Evolutionary conservation across 441 rosid species (phyloP), one percentile per base, ranked within the genome.

Genomic region (Melastoma candidum): DNA sequence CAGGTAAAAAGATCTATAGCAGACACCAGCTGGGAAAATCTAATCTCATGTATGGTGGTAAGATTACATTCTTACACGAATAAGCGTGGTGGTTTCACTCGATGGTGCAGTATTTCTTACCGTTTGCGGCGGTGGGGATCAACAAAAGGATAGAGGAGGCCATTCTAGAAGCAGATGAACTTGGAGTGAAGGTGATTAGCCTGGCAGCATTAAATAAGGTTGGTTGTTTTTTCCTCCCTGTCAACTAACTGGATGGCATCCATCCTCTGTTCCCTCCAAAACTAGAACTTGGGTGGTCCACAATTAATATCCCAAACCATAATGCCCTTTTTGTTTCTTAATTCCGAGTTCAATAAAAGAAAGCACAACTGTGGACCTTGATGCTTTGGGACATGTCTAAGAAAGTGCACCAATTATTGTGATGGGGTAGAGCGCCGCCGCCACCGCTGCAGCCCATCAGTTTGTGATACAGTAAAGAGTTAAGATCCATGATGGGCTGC

Each of bases 131-230:
- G 44, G 73, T 76, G 11, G 99, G 99, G 0, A 93, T 89, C 47
- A 93, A 93, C 67, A 72, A 80, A 26, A 82, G 69, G 14, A 93
- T 93, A 4, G 99, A 93, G 63, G 67, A 68, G 44, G 96, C 97
- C 41, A 93, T 93, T 47, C 68, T 93, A 1, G 77, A 59, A 47
- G 97, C 96, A 7, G 87, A 93, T 64, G 74, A 67, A 57, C 52
- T 83, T 43, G 99, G 97, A 22, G 87, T 93, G 11, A 89, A 89
- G 67, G 95, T 93, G 66, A 81, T 93, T 52, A 89, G 99, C 75
- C 87, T 93, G 65, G 99, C 99, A 57, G 99, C 99, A 66, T 60
- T 93, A 44, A 93, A 93, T 67, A 93, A 93, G 97, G 97, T 93
- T 12, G 46, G 46, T 10, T 76, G 50, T 3, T 4, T 12, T 3